Conservation (phyloP, 23 red algal species). For the Porphyridium purpureum region DNA sequence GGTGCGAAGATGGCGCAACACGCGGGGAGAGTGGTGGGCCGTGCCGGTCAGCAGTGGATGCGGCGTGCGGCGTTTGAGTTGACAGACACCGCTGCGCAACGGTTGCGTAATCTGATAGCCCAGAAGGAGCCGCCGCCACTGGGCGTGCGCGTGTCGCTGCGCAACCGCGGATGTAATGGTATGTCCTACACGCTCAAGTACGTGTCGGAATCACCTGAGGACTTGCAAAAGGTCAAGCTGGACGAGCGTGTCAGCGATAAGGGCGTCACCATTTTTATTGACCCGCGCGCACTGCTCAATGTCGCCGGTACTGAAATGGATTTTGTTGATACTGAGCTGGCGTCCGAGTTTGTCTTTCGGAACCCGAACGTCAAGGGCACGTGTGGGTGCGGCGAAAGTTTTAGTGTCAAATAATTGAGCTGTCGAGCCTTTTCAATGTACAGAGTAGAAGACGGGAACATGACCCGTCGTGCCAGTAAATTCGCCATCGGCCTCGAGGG, state of each 20-base stretch:
- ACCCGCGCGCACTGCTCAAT: constrained; percentile 75
- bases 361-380: constrained; percentile 86
- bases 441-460: too few relatives aligned
- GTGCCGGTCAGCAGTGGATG: neutral
- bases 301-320: constrained; percentile 91
- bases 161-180: constrained; percentile 85
- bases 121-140: neutral
- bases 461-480: too few relatives aligned
- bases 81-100: neutral
- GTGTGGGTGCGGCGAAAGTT: constrained; percentile 81
- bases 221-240: constrained; percentile 2
- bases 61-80: neutral
- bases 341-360: constrained; percentile 83
- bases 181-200: constrained; percentile 78
- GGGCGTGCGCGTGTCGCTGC: constrained; percentile 75
- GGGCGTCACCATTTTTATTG: constrained; percentile 35
- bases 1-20: neutral
- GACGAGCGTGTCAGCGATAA: neutral
- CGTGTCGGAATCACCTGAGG: neutral
- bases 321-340: constrained; percentile 75
- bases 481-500: too few relatives aligned
- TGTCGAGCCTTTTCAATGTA: too few relatives aligned
- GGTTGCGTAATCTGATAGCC: neutral
- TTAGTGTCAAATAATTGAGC: too few relatives aligned
- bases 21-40: neutral